Evolutionary conservation across 768 basidiomycete genomes (phyloP), one percentile per base, ranked within the genome.

Genomic region (Agaricus subrufescens): DNA sequence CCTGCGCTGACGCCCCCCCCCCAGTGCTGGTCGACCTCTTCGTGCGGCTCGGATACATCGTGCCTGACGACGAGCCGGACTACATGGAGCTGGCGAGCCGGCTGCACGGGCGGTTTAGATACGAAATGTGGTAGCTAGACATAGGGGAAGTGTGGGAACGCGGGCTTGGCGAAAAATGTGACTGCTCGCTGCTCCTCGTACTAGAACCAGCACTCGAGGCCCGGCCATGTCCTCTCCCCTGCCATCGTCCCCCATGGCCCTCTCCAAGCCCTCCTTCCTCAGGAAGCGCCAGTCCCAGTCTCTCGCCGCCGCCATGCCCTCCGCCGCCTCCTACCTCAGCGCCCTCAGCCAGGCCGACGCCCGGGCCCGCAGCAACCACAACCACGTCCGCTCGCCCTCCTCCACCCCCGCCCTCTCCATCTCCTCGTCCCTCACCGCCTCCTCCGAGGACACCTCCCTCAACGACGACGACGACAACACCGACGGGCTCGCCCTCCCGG

Each of bases 11-110:
- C 31, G 48, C 2, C 15, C 43, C 14, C 43, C 14, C 40, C 27
- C 1, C 47, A 92, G 93, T 94, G 14, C 73, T 98, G 47, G 73
- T 98, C 46, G 95, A 98, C 69, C 86, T 98, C 57, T 79, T 98
- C 69, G 81, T 98, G 49, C 83, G 95, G 1, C 85, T 89, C 57
- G 94, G 94, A 0, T 77, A 86, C 58, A 75, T 98, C 50, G 95
- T 92, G 0, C 82, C 92, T 0, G 94, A 96, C 58, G 90, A 86
- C 57, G 97, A 98, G 66, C 84, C 88, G 1, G 76, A 91, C 58
- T 95, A 80, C 65, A 71, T 89, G 69, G 86, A 92, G 66, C 87
- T 97, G 42, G 62, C 82, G 10, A 87, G 87, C 11, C 78, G 84
- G 7, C 66, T 93, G n/a, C 91, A 92, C 63, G 82, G 86, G 10